These are phyloP conservation scores for Candida schatavii DNA, from an alignment of 805 yeast genomes.

Conservation along the genomic window DNA sequence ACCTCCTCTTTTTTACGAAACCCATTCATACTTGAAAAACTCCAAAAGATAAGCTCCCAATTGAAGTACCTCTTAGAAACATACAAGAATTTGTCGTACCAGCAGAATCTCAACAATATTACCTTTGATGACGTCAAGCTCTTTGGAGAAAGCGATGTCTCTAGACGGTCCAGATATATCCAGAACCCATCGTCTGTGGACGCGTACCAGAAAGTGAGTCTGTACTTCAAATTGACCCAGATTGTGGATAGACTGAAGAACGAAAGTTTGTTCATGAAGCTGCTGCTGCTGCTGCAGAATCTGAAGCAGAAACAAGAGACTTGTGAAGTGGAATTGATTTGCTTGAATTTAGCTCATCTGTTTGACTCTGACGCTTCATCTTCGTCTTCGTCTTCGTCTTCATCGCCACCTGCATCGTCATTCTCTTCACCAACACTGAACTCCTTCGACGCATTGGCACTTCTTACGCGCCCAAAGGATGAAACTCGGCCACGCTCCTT, in stretches of 20 bases:
- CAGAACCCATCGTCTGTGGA: constrained; percentile 4
- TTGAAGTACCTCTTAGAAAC: constrained; percentile 13
- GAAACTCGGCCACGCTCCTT: constrained; percentile 24
- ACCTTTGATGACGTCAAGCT: constrained; percentile 33
- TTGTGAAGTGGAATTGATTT: constrained; percentile 27
- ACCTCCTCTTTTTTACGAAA: constrained; percentile 23
- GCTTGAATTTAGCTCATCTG: constrained; percentile 27
- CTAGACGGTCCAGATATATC: constrained; percentile 3
- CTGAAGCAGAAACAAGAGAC: neutral
- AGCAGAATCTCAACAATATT: constrained; percentile 25
- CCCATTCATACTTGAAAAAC: constrained; percentile 37
- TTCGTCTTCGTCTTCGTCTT: neutral
- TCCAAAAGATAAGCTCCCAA: constrained; percentile 9
- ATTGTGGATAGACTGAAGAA: constrained; percentile 33
- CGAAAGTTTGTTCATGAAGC: constrained; percentile 6
- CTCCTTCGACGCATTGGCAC: constrained; percentile 36
- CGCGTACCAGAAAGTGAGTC: constrained; percentile 26
- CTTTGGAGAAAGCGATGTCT: constrained; percentile 17
- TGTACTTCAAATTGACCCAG: constrained; percentile 34
- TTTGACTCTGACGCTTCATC: constrained; percentile 5
- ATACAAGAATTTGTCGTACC: constrained; percentile 9
- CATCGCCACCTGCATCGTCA: constrained; percentile 1
- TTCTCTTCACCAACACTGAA: neutral
- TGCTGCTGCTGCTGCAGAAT: too few relatives aligned
- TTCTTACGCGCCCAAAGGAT: constrained; percentile 23